Evolutionary conservation across 2,329 filamentous ascomycete species (phyloP).

Genomic region (Parascedosporium putredinis): DNA sequence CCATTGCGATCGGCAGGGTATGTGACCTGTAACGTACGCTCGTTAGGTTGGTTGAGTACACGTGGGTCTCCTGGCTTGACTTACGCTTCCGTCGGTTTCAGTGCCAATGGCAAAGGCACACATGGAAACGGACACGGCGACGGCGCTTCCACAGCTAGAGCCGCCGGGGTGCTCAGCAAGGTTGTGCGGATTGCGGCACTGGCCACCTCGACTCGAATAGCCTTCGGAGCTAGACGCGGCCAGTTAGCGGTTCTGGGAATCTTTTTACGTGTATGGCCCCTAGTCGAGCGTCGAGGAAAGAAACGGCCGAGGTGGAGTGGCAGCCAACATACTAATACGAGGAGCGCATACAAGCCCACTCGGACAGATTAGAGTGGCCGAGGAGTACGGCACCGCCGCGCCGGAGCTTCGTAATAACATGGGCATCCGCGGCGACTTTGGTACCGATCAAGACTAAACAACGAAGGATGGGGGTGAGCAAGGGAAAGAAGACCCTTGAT

Average conservation of each 20-base stretch:
- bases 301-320: neutral
- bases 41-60: too few relatives aligned
- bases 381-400: constrained; percentile 58
- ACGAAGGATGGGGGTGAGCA: constrained; percentile 16
- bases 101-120: constrained; percentile 59
- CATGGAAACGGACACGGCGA: constrained; percentile 53
- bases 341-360: constrained; percentile 65
- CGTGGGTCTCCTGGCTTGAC: too few relatives aligned
- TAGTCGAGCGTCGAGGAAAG: too few relatives aligned
- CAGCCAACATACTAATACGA: constrained; percentile 38
- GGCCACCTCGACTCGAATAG: constrained; percentile 54
- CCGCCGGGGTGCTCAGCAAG: constrained; percentile 58
- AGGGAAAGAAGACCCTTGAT: too few relatives aligned
- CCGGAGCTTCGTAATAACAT: constrained; percentile 50
- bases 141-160: constrained; percentile 55
- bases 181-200: constrained; percentile 57
- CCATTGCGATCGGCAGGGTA: constrained; percentile 60
- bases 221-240: constrained; percentile 42
- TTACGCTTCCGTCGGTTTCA: constrained; percentile 55
- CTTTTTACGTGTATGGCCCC: too few relatives aligned
- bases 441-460: constrained; percentile 56
- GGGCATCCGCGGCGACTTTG: constrained; percentile 56
- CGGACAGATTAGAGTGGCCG: constrained; percentile 59
- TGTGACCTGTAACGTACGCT: constrained; percentile 42
- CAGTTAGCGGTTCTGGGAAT: too few relatives aligned